phyloP scores from a whole-genome alignment of 371 early-diverging fungal genomes.

The Rhizopus delemar region DNA sequence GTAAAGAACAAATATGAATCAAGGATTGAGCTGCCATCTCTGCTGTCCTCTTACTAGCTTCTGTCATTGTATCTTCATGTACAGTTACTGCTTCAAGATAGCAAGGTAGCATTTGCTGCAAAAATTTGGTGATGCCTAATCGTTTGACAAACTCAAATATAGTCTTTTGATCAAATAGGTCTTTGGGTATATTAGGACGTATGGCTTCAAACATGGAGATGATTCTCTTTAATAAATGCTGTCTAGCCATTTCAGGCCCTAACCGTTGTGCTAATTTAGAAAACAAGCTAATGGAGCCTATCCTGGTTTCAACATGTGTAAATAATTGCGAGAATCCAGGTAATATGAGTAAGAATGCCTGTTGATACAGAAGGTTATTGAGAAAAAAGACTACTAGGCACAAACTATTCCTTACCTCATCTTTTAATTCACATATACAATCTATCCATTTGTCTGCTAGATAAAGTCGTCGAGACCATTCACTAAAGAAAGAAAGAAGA shows the following conservation, averaged over 20 bases:
- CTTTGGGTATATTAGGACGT: slow-evolving; percentile 56
- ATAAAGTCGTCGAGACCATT: slow-evolving; percentile 51
- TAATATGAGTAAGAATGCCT: slow-evolving; percentile 58
- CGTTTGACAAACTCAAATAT: slow-evolving; percentile 57
- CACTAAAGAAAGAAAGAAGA: slow-evolving; percentile 23
- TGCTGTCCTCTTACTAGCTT: slow-evolving; percentile 1
- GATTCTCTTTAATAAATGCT: slow-evolving; percentile 58
- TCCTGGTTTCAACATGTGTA: slow-evolving; percentile 52
- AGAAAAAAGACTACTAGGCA: neutral
- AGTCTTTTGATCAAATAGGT: slow-evolving; percentile 44
- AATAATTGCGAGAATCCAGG: slow-evolving; percentile 63
- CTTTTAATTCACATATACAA: slow-evolving; percentile 59
- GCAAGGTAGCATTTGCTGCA: slow-evolving; percentile 64
- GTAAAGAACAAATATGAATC: slow-evolving; percentile 50
- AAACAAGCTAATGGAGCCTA: slow-evolving; percentile 56
- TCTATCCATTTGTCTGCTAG: slow-evolving; percentile 64
- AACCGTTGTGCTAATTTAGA: slow-evolving; percentile 62
- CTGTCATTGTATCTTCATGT: slow-evolving; percentile 11
- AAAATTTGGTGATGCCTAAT: slow-evolving; percentile 56
- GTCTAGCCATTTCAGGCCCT: slow-evolving; percentile 57
- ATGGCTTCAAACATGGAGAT: slow-evolving; percentile 65
- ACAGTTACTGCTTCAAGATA: slow-evolving; percentile 60
- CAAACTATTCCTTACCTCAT: slow-evolving; percentile 37
- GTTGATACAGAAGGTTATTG: slow-evolving; percentile 10
- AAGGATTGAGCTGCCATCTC: slow-evolving; percentile 52